These are phyloP conservation scores for Mycena filopes DNA, from an alignment of 768 basidiomycete genomes.

Conservation along the genomic window DNA sequence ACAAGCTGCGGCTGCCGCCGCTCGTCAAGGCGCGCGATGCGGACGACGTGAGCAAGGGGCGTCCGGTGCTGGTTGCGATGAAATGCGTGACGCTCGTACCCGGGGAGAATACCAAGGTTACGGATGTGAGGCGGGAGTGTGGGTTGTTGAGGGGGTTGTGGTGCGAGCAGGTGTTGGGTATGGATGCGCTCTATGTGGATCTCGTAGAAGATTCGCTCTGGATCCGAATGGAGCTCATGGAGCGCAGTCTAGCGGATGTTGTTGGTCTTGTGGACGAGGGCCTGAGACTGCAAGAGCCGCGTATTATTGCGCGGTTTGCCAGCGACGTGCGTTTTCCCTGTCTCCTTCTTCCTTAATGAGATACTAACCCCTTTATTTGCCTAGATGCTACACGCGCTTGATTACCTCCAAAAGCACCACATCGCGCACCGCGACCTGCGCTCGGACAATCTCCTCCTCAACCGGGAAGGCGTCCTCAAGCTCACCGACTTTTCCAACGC, in stretches of 20 bases:
- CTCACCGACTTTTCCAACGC: constrained; percentile 87
- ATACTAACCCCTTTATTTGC: not conserved
- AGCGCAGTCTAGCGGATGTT: constrained; percentile 86
- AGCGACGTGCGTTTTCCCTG: constrained; percentile 68
- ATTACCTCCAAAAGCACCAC: constrained; percentile 68
- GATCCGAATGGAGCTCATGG: constrained; percentile 93
- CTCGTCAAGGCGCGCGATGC: constrained; percentile 50
- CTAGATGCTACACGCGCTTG: constrained; percentile 73
- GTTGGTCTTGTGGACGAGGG: constrained; percentile 72
- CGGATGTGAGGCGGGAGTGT: constrained; percentile 71
- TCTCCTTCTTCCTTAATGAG: not conserved
- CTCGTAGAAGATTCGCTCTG: constrained; percentile 74
- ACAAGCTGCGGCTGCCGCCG: constrained; percentile 53
- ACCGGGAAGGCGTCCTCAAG: constrained; percentile 75
- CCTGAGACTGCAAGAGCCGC: constrained; percentile 68
- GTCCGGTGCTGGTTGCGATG: constrained; percentile 71
- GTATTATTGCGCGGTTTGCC: constrained; percentile 77
- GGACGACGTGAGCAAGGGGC: constrained; percentile 46
- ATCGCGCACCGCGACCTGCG: constrained; percentile 89
- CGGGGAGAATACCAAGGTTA: constrained; percentile 68
- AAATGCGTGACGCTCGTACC: constrained; percentile 75
- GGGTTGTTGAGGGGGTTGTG: constrained; percentile 63
- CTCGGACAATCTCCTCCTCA: constrained; percentile 84
- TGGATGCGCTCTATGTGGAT: constrained; percentile 80
- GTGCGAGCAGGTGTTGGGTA: constrained; percentile 71